Conservation (phyloP, 441 rosid species). For the Melastoma candidum region DNA sequence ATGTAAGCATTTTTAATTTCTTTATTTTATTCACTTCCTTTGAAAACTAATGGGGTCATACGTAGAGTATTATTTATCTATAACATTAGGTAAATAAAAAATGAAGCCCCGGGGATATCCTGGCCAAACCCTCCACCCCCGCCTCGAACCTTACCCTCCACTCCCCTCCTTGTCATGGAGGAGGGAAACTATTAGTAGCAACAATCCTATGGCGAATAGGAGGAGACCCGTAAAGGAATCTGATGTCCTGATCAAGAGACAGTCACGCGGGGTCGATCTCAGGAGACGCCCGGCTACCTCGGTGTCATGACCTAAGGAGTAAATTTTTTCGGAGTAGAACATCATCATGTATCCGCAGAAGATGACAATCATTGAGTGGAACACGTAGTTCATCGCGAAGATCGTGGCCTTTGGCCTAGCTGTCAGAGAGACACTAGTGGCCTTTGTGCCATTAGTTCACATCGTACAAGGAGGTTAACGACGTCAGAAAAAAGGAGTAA, state of each 20-base stretch:
- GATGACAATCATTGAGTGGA: slow-evolving; percentile 48
- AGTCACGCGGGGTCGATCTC: slow-evolving; percentile 60
- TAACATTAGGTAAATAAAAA: too few relatives aligned
- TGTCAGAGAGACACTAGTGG: slow-evolving; percentile 21
- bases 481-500: too few relatives aligned
- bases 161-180: slow-evolving; percentile 39
- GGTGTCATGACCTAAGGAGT: slow-evolving; percentile 47
- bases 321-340: slow-evolving; percentile 44
- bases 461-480: too few relatives aligned
- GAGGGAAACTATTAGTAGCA: slow-evolving; percentile 54
- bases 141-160: slow-evolving; percentile 59
- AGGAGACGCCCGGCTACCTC: slow-evolving; percentile 41
- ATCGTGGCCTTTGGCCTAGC: too few relatives aligned
- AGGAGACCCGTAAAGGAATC: slow-evolving; percentile 68
- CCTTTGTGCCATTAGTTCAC: neutral
- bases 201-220: slow-evolving; percentile 45
- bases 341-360: slow-evolving; percentile 52
- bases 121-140: slow-evolving; percentile 52
- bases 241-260: slow-evolving; percentile 54
- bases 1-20: too few relatives aligned
- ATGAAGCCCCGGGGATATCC: slow-evolving; percentile 16
- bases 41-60: too few relatives aligned
- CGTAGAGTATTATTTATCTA: too few relatives aligned
- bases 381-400: slow-evolving; percentile 44
- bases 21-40: too few relatives aligned